phyloP scores from a whole-genome alignment of 768 basidiomycete species.

The Suillus alpinus region DNA sequence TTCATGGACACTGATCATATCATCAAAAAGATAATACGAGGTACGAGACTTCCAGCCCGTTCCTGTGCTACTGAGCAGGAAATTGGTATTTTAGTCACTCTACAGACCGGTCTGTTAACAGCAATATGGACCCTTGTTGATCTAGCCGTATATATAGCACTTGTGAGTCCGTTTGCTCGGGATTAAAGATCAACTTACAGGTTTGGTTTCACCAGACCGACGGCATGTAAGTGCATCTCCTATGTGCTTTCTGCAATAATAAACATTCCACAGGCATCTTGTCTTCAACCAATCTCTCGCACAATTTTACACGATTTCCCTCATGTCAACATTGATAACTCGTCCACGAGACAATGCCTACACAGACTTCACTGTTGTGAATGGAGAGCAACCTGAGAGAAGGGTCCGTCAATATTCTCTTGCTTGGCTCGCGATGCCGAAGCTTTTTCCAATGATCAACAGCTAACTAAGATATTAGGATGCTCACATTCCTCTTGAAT shows the following conservation, averaged over 20 bases:
- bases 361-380: conserved; percentile 22
- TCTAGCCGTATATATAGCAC: conserved; percentile 25
- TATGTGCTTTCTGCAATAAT: neutral
- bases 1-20: conserved; percentile 36
- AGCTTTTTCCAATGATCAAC: neutral
- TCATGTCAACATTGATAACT: conserved; percentile 33
- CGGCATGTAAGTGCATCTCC: conserved; percentile 12
- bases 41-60: conserved; percentile 11
- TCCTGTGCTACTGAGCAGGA: neutral
- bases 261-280: conserved; percentile 19
- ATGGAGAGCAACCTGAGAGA: conserved; percentile 18
- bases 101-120: conserved; percentile 41
- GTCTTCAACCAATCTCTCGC: conserved; percentile 31
- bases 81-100: conserved; percentile 29
- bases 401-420: conserved; percentile 14
- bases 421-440: neutral
- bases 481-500: conserved; percentile 9
- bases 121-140: conserved; percentile 33
- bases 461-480: conserved; percentile 16
- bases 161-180: conserved; percentile 9
- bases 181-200: conserved; percentile 5
- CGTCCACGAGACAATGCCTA: conserved; percentile 19
- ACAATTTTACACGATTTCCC: conserved; percentile 35
- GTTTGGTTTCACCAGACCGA: conserved; percentile 14
- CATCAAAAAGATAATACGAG: conserved; percentile 34